These are phyloP conservation scores for Pseudogymnoascus sp. DNA, from an alignment of 2,329 filamentous ascomycete species.

Conservation along the genomic window DNA sequence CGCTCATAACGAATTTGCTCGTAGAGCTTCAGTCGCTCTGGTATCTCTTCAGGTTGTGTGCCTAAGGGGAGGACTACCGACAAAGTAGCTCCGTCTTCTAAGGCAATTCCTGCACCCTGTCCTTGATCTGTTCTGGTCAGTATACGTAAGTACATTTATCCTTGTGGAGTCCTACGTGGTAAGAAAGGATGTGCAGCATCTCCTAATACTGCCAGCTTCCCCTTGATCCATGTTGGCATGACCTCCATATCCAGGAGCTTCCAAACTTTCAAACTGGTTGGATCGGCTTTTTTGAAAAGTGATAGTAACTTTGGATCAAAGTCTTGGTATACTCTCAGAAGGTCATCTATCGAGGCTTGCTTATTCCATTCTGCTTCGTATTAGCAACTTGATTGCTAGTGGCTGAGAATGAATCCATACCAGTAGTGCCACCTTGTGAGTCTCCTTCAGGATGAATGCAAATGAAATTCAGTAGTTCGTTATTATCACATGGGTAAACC, in stretches of 20 bases:
- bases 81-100: slow-evolving; percentile 58
- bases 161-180: slow-evolving; percentile 36
- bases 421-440: slow-evolving; percentile 26
- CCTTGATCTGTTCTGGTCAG: slow-evolving; percentile 39
- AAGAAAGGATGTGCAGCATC: slow-evolving; percentile 64
- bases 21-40: slow-evolving; percentile 51
- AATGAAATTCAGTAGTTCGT: slow-evolving; percentile 41
- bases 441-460: slow-evolving; percentile 43
- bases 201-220: slow-evolving; percentile 50
- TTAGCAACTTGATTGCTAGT: background rate
- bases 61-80: slow-evolving; percentile 46
- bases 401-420: background rate
- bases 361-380: slow-evolving; percentile 34
- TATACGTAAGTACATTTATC: slow-evolving; percentile 16
- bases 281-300: slow-evolving; percentile 37
- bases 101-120: slow-evolving; percentile 56
- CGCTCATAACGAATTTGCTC: slow-evolving; percentile 50
- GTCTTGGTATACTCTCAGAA: slow-evolving; percentile 34
- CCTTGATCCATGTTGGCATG: slow-evolving; percentile 48
- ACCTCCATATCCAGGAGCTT: slow-evolving; percentile 54
- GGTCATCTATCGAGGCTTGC: slow-evolving; percentile 29
- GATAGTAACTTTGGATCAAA: slow-evolving; percentile 37
- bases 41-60: slow-evolving; percentile 38
- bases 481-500: slow-evolving; percentile 41
- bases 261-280: slow-evolving; percentile 46